Conservation (phyloP, 441 rosid genomes). For the Manihot esculenta region DNA sequence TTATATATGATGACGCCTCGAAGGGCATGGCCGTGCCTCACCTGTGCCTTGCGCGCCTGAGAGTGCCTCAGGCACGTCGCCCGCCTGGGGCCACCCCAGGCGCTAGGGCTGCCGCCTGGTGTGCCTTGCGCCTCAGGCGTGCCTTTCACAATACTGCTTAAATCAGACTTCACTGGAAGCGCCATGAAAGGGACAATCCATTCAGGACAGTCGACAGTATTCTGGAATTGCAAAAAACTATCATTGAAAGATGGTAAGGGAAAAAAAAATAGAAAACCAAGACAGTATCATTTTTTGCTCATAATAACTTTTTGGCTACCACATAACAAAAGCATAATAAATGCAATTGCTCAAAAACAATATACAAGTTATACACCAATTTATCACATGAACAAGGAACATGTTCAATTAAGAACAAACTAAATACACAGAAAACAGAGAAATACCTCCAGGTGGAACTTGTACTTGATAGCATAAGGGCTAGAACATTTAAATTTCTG, state of each 20-base stretch:
- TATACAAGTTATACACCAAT: background rate
- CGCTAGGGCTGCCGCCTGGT: too few species aligned
- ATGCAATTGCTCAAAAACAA: background rate
- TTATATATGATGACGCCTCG: too few species aligned
- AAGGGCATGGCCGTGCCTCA: too few species aligned
- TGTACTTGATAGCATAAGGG: constrained; percentile 85
- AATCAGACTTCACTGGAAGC: constrained; percentile 7
- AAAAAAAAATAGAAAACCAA: constrained; percentile 3
- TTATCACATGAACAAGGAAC: background rate
- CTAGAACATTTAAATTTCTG: constrained; percentile 79
- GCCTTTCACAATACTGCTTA: too few species aligned
- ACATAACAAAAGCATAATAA: background rate
- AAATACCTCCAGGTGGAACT: constrained; percentile 90
- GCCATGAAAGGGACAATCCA: constrained; percentile 84
- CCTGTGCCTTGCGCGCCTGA: too few species aligned
- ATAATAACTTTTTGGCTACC: background rate
- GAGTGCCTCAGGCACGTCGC: too few species aligned
- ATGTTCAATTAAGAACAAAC: constrained; percentile 2
- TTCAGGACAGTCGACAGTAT: constrained; percentile 98
- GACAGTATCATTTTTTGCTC: background rate
- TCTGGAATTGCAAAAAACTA: constrained; percentile 41
- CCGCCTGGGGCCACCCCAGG: too few species aligned
- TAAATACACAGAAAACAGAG: background rate
- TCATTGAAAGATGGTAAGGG: background rate
- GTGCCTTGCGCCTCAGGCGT: too few species aligned